Conservation (phyloP, 2,329 filamentous ascomycete species). For the Trichothecium sympodiale region DNA sequence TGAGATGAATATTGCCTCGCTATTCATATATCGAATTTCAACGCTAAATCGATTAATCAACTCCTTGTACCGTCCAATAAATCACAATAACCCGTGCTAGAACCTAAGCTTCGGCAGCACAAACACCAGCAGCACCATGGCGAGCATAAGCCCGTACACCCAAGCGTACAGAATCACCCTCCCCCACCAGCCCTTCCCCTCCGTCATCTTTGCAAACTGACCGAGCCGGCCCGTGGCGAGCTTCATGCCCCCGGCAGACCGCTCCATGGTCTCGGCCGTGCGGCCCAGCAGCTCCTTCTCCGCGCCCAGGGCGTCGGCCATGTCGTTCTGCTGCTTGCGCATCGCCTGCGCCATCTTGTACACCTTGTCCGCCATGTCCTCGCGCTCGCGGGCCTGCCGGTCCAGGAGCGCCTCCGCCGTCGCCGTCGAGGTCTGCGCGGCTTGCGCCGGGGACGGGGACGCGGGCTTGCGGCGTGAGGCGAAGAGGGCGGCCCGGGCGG, state of each 20-base stretch:
- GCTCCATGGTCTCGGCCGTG: conserved; percentile 65
- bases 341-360: conserved; percentile 67
- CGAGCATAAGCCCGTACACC: conserved; percentile 74
- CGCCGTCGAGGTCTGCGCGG: conserved; percentile 30
- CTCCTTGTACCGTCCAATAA: no score
- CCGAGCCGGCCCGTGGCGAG: conserved; percentile 69
- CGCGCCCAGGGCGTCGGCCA: conserved; percentile 58
- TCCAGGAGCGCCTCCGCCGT: conserved; percentile 63
- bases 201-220: conserved; percentile 64
- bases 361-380: conserved; percentile 71
- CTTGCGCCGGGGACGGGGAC: conserved; percentile 7
- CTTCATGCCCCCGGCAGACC: conserved; percentile 65
- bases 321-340: conserved; percentile 62
- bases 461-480: conserved; percentile 23
- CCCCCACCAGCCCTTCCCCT: conserved; percentile 81
- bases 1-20: no score
- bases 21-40: no score
- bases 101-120: conserved; percentile 81
- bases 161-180: conserved; percentile 73
- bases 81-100: conserved; percentile 26
- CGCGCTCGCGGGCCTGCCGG: conserved; percentile 71
- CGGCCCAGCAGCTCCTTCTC: conserved; percentile 61
- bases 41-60: no score
- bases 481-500: conserved; percentile 33
- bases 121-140: conserved; percentile 70